Evolutionary conservation across 352 stramenopile genomes (phyloP).

Genomic region (Globisporangium radiosum): DNA sequence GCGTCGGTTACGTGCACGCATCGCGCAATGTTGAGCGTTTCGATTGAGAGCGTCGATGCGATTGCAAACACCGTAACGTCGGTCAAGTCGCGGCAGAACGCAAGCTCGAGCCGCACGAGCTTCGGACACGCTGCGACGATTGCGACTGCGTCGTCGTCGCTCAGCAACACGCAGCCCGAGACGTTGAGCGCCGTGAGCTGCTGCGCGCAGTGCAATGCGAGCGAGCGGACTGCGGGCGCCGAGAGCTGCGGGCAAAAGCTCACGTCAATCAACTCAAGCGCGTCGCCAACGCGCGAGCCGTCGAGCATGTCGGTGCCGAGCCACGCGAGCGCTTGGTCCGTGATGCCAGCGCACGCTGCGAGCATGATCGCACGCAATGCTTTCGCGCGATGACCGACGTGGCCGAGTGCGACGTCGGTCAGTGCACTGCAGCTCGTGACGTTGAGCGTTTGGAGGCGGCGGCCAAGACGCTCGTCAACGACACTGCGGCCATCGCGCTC

Average conservation of each 20-base stretch:
- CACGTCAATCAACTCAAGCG: conserved; percentile 62
- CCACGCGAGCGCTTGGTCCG: conserved; percentile 50
- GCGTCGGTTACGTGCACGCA: conserved; percentile 82
- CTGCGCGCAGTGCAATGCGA: conserved; percentile 44
- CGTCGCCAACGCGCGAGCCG: conserved; percentile 28
- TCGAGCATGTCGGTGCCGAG: conserved; percentile 68
- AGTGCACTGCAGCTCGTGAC: conserved; percentile 64
- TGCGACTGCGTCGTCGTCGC: conserved; percentile 55
- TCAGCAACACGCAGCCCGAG: conserved; percentile 73
- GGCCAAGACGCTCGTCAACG: conserved; percentile 74
- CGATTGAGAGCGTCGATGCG: conserved; percentile 74
- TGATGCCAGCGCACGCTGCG: conserved; percentile 56
- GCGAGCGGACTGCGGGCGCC: conserved; percentile 31
- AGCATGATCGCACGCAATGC: conserved; percentile 40
- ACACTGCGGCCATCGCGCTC: conserved; percentile 69
- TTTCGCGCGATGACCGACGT: conserved; percentile 59
- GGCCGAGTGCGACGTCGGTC: conserved; percentile 64
- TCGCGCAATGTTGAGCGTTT: conserved; percentile 55
- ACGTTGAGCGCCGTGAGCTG: conserved; percentile 75
- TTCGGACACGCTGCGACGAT: conserved; percentile 63
- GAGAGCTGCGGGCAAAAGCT: conserved; percentile 76
- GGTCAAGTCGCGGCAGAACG: conserved; percentile 81
- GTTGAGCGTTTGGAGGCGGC: conserved; percentile 51
- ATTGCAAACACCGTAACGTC: conserved; percentile 64
- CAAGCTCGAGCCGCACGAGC: conserved; percentile 65